These are phyloP conservation scores for Choiromyces venosus DNA, from an alignment of 495 filamentous ascomycete genomes.

Conservation along the genomic window DNA sequence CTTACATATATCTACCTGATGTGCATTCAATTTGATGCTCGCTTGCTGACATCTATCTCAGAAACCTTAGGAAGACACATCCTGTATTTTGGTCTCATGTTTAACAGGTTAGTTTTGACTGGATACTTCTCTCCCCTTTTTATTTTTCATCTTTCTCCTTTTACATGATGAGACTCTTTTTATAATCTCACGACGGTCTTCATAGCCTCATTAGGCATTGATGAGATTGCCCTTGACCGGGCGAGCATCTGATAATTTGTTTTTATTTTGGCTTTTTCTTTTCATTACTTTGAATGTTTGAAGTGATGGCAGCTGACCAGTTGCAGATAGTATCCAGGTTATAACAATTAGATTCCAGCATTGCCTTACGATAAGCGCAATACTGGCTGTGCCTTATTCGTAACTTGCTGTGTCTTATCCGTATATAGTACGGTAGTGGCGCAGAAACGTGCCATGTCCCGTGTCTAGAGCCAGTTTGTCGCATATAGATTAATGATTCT, in stretches of 20 bases:
- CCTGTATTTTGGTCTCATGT: conserved; percentile 37
- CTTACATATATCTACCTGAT: conserved; percentile 12
- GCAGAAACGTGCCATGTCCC: neutral
- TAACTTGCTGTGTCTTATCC: neutral
- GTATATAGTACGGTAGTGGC: neutral
- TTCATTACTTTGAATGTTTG: neutral
- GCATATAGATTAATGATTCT: neutral
- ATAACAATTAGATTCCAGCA: neutral
- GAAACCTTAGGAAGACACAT: neutral
- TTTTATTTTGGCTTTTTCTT: conserved; percentile 17
- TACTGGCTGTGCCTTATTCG: neutral
- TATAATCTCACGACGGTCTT: conserved; percentile 95
- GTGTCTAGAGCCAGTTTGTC: neutral
- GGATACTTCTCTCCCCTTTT: conserved; percentile 15
- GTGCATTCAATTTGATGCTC: neutral
- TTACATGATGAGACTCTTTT: conserved; percentile 66
- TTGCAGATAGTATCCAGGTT: neutral
- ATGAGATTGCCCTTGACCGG: conserved; percentile 91
- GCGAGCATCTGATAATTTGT: conserved; percentile 56
- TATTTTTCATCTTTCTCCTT: neutral
- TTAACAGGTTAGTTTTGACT: conserved; percentile 41
- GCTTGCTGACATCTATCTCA: neutral
- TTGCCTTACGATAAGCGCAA: neutral
- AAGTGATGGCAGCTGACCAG: neutral
- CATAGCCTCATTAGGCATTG: conserved; percentile 77